A percentile compares a stretch with the other conserved stretches of the same genome.
phyloP scores from a whole-genome alignment of 1,284 basidiomycete genomes.

The Pseudozyma thailandica region DNA sequence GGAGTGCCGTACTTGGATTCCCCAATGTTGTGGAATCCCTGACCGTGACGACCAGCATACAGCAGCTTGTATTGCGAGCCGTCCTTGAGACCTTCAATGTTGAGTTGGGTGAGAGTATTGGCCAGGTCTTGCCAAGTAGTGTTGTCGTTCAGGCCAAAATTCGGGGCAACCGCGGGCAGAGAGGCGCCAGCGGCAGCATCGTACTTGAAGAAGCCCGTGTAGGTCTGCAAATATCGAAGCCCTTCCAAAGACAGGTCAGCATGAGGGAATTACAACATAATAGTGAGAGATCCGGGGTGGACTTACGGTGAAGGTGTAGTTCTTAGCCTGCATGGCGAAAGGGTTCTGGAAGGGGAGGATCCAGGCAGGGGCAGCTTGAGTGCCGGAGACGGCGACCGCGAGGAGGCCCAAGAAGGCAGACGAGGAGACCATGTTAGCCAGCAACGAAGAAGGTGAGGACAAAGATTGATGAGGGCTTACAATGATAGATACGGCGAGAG shows the following conservation, averaged over 20 bases:
- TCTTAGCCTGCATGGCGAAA: constrained; percentile 34
- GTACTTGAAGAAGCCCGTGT: constrained; percentile 48
- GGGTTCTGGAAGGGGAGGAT: constrained; percentile 21
- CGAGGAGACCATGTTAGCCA: constrained; percentile 15
- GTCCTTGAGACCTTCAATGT: constrained; percentile 17
- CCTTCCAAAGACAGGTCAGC: not conserved
- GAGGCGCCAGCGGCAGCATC: constrained; percentile 25
- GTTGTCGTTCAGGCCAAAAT: constrained; percentile 48
- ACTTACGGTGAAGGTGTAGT: constrained; percentile 38
- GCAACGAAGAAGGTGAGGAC: not conserved
- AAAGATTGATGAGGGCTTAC: constrained; percentile 1
- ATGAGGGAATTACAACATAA: not conserved
- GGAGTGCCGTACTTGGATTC: constrained; percentile 46
- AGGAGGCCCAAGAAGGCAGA: constrained; percentile 27
- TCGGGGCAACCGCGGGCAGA: constrained; percentile 44
- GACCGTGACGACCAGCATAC: constrained; percentile 49
- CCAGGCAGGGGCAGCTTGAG: constrained; percentile 27
- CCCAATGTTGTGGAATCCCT: constrained; percentile 53
- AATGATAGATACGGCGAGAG: not conserved
- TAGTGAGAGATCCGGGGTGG: not conserved
- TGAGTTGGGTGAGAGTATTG: constrained; percentile 29
- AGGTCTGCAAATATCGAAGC: constrained; percentile 10
- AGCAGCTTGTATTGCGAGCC: constrained; percentile 49
- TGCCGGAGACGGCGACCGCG: constrained; percentile 16
- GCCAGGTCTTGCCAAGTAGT: constrained; percentile 37